Evolutionary conservation across 257 asterid genomes (phyloP).

Genomic region (Hygrophila difformis): DNA sequence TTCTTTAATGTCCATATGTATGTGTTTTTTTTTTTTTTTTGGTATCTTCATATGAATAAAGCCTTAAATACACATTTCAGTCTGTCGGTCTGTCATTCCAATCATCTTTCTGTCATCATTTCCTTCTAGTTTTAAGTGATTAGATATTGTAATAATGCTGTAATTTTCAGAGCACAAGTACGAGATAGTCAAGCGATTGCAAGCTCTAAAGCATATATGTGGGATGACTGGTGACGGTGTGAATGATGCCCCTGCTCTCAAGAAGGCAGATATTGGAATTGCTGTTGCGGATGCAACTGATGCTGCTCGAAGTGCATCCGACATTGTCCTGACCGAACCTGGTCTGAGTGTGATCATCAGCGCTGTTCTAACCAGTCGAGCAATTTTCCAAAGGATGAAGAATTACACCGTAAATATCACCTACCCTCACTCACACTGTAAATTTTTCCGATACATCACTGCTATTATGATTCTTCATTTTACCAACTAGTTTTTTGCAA

Average conservation of each 20-base stretch:
- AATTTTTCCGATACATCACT: neutral
- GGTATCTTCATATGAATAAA: too few species aligned
- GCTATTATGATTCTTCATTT: constrained; percentile 5
- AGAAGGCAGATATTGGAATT: constrained; percentile 95
- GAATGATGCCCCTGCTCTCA: constrained; percentile 94
- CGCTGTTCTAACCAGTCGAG: constrained; percentile 94
- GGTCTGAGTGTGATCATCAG: constrained; percentile 96
- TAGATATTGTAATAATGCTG: too few species aligned
- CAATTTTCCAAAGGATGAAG: constrained; percentile 97
- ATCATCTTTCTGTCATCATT: too few species aligned
- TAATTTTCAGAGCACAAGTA: constrained; percentile 98
- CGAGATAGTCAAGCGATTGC: constrained; percentile 93
- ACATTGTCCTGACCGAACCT: constrained; percentile 94
- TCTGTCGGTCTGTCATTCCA: too few species aligned
- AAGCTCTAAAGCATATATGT: constrained; percentile 95
- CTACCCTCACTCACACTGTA: too few species aligned
- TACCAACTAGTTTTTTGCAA: constrained; percentile 9
- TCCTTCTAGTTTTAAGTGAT: too few species aligned
- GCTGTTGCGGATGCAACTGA: constrained; percentile 99
- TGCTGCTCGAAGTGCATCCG: constrained; percentile 99
- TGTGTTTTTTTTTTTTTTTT: too few species aligned
- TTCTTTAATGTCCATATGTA: too few species aligned
- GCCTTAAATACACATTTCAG: too few species aligned
- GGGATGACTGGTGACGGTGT: constrained; percentile 99
- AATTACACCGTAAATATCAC: constrained; percentile 78